Conservation (phyloP, 148 eudicot species). For the Beta vulgaris region DNA sequence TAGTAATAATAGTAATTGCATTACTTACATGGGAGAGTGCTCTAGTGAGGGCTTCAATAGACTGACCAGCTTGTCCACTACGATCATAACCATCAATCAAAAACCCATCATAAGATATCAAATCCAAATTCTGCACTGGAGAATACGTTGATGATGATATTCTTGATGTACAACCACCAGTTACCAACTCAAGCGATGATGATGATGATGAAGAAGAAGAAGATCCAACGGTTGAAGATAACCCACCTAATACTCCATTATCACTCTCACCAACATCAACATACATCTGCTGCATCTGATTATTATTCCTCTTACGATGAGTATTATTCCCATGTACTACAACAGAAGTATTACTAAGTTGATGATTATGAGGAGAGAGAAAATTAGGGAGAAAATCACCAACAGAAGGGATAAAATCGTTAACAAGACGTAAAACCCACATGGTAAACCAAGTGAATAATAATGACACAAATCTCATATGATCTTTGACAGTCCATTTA, state of each 20-base stretch:
- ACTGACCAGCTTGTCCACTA: not conserved
- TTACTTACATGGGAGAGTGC: constrained; percentile 21
- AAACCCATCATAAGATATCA: constrained; percentile 19
- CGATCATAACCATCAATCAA: not conserved
- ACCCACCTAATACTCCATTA: not conserved
- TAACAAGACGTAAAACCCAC: constrained; percentile 11
- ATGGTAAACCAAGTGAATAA: constrained; percentile 6
- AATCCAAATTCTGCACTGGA: constrained; percentile 8
- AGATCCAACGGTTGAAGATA: not conserved
- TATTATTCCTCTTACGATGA: not conserved
- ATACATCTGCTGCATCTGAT: not conserved
- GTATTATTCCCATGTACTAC: no score
- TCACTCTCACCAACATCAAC: not conserved
- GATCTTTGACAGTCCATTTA: not conserved
- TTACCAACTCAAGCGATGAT: not conserved
- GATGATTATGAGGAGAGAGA: not conserved
- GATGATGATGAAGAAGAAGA: not conserved
- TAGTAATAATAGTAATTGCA: no score
- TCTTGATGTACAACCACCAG: no score
- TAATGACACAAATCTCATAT: constrained; percentile 1
- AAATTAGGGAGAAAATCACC: not conserved
- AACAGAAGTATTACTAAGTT: not conserved
- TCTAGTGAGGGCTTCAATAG: constrained; percentile 21
- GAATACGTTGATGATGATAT: not conserved
- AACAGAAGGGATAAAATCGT: constrained; percentile 16